Percentiles rank a stretch among this genome's conserved stretches.
Evolutionary conservation across 2,329 filamentous ascomycete species (phyloP).

Genomic region (Exophiala spinifera): DNA sequence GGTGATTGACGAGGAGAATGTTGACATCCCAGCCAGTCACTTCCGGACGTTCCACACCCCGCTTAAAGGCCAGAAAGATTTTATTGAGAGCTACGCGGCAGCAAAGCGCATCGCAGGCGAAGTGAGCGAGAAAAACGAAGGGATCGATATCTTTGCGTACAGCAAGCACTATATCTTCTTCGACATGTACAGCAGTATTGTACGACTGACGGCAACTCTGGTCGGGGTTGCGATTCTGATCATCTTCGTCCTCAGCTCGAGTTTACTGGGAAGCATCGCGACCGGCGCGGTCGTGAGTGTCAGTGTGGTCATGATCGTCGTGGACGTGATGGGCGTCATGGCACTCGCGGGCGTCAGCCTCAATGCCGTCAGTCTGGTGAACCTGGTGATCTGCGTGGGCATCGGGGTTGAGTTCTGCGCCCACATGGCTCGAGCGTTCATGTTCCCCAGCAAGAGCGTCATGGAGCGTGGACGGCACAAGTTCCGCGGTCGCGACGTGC

Average conservation of each 20-base stretch:
- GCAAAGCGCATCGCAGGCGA: slow-evolving; percentile 82
- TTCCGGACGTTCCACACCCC: slow-evolving; percentile 90
- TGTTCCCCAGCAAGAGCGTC: slow-evolving; percentile 79
- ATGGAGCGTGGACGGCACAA: slow-evolving; percentile 76
- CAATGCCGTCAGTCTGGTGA: slow-evolving; percentile 93
- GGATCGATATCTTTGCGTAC: slow-evolving; percentile 88
- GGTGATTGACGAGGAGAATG: slow-evolving; percentile 66
- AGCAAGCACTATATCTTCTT: slow-evolving; percentile 99
- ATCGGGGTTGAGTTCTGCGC: slow-evolving; percentile 98
- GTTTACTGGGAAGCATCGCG: slow-evolving; percentile 77
- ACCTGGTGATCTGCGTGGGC: slow-evolving; percentile 93
- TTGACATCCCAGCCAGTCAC: slow-evolving; percentile 75
- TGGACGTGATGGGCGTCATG: slow-evolving; percentile 95
- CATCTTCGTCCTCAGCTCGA: slow-evolving; percentile 74
- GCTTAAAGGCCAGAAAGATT: slow-evolving; percentile 82
- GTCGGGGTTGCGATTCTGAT: slow-evolving; percentile 80
- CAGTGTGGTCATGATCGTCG: slow-evolving; percentile 88
- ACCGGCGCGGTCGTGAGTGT: slow-evolving; percentile 80
- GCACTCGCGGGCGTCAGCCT: slow-evolving; percentile 81
- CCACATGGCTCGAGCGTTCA: slow-evolving; percentile 92
- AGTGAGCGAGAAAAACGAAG: slow-evolving; percentile 64
- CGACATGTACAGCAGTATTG: slow-evolving; percentile 88
- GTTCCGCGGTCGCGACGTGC: slow-evolving; percentile 77
- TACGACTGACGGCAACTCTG: slow-evolving; percentile 72
- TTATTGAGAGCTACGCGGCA: slow-evolving; percentile 84